These are phyloP conservation scores for Vitis rotundifolia DNA, from an alignment of 164 flowering plant genomes.

Conservation along the genomic window DNA sequence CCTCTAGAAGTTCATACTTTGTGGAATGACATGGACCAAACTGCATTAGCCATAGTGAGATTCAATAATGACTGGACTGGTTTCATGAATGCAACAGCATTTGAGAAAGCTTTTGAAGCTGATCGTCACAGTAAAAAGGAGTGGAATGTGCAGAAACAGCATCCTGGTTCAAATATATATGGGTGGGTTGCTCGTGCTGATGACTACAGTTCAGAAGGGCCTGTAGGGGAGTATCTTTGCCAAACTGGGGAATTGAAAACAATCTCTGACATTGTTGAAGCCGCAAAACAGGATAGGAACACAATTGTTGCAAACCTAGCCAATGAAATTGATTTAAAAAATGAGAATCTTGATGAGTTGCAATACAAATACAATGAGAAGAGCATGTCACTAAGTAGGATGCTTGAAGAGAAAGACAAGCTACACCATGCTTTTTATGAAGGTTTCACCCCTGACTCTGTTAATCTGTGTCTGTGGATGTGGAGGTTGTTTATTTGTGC, in stretches of 20 bases:
- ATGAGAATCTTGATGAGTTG: constrained; percentile 40
- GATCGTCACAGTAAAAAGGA: constrained; percentile 37
- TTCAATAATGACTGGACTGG: constrained; percentile 60
- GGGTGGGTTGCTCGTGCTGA: constrained; percentile 71
- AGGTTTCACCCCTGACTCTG: constrained; percentile 31
- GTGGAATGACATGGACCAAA: constrained; percentile 25
- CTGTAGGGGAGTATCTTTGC: constrained; percentile 57
- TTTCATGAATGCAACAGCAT: constrained; percentile 48
- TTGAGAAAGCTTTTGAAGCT: constrained; percentile 55
- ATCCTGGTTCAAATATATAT: constrained; percentile 36
- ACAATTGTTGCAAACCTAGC: constrained; percentile 45
- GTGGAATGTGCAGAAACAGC: constrained; percentile 32
- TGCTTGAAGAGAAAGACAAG: constrained; percentile 61
- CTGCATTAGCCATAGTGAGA: constrained; percentile 34
- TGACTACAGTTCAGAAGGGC: constrained; percentile 47
- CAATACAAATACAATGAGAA: constrained; percentile 43
- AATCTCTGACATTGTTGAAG: constrained; percentile 39
- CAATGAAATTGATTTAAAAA: constrained; percentile 43
- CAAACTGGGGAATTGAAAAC: constrained; percentile 42
- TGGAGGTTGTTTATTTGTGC: background rate
- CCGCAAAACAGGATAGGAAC: constrained; percentile 28
- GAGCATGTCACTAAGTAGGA: constrained; percentile 46
- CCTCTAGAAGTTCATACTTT: constrained; percentile 44
- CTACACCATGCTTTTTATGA: constrained; percentile 50
- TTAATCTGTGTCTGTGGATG: background rate